A percentile compares a stretch with the other conserved stretches of the same genome.
Conservation (phyloP, 306 rosid genomes). For the Lathyrus sativus region DNA sequence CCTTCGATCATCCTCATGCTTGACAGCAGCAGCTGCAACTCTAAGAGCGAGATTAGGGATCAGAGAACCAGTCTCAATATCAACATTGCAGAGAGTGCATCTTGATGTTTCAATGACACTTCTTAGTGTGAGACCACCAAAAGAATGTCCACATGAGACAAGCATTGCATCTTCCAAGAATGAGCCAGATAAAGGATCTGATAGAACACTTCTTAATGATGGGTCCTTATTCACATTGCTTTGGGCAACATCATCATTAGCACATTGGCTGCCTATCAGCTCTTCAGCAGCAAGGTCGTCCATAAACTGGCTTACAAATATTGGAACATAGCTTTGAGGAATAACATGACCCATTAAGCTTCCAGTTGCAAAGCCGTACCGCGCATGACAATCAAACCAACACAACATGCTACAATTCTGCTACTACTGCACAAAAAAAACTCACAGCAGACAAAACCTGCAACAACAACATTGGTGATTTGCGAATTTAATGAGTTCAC, state of each 20-base stretch:
- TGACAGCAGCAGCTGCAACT: constrained; percentile 95
- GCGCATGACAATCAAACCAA: too few species aligned
- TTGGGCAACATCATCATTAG: constrained; percentile 59
- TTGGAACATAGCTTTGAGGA: constrained; percentile 84
- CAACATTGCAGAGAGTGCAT: too few species aligned
- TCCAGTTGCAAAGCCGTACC: too few species aligned
- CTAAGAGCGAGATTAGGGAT: constrained; percentile 89
- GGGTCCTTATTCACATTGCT: constrained; percentile 69
- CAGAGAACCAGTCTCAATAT: constrained; percentile 64
- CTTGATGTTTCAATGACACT: too few species aligned
- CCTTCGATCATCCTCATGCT: constrained; percentile 88
- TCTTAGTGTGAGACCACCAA: too few species aligned
- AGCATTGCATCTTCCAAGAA: constrained; percentile 99
- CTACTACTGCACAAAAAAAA: too few species aligned
- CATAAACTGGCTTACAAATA: constrained; percentile 99
- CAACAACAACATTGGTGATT: too few species aligned
- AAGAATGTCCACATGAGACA: too few species aligned
- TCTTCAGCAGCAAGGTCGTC: constrained; percentile 96
- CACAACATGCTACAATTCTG: too few species aligned
- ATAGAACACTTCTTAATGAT: constrained; percentile 86
- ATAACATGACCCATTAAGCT: constrained; percentile 94
- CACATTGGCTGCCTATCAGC: constrained; percentile 62
- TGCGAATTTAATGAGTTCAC: too few species aligned
- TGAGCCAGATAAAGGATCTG: constrained; percentile 81
- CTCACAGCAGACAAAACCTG: too few species aligned